Evolutionary conservation across 164 flowering plant genomes (phyloP).

Genomic region (Magnolia sinica): DNA sequence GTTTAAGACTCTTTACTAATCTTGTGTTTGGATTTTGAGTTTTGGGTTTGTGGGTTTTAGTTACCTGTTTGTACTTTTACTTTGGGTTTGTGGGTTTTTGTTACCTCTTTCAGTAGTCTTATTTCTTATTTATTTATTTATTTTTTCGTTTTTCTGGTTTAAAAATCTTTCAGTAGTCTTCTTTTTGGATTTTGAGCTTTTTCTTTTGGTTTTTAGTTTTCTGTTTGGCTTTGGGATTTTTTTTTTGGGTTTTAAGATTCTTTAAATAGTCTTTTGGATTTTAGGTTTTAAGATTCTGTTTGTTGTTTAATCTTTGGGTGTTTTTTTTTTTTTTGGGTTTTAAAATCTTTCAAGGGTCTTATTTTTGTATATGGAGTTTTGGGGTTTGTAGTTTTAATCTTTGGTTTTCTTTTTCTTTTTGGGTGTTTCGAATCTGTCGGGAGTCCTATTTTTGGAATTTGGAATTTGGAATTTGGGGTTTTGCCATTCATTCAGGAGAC

Average conservation of each 20-base stretch:
- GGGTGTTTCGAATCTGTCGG: not conserved
- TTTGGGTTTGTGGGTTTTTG: not conserved
- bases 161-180: constrained; percentile 3
- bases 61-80: too few relatives aligned
- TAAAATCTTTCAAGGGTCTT: not conserved
- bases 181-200: constrained; percentile 2
- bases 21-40: constrained; percentile 11
- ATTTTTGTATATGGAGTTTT: not conserved
- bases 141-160: not conserved
- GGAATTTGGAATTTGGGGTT: constrained; percentile 1
- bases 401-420: not conserved
- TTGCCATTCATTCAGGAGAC: not conserved
- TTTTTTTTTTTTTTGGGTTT: not conserved
- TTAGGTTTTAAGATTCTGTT: constrained; percentile 4
- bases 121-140: too few relatives aligned
- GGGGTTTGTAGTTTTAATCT: not conserved
- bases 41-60: not conserved
- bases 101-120: not conserved
- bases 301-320: not conserved
- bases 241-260: not conserved
- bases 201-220: too few relatives aligned
- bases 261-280: not conserved
- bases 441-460: not conserved
- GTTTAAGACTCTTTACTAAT: constrained; percentile 3
- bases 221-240: not conserved